Base-by-base conservation (phyloP, 192 early-diverging fungal genomes). In the Rhizophagus clarus region DNA sequence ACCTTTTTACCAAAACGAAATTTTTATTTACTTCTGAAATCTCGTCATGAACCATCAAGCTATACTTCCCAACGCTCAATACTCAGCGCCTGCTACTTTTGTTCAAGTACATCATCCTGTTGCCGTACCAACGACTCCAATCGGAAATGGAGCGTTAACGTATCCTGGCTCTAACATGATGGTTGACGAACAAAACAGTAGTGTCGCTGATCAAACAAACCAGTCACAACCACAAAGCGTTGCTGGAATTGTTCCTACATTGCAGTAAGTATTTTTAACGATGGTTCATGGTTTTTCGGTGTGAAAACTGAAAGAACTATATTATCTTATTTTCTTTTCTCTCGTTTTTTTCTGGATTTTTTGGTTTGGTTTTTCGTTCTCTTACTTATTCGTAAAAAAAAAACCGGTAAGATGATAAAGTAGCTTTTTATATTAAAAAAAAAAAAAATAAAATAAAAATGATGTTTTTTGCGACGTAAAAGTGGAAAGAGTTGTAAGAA, bases 201-300 rank as follows among this genome's bases (percentile, higher is more conserved):
- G 56, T 17, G 24, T 29, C 7, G 56, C n/a, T 5, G 73, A 75
- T 31, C 22, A 61, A 61, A 17, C 17, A n/a, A 66, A 29, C 24
- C 73, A 60, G 22, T 61, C 79, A 76, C 26, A 85, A 87, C 40
- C 84, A 76, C 47, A 83, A 86, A 79, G 81, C 79, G 88, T 88
- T 72, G 86, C 88, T 51, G 90, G 90, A 63, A 89, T 91, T 56
- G 85, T 86, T 29, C 90, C 90, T n/a, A 89, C 84, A 15, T 81
- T 91, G 68, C 90, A 91, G 90, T 91, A 89, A 91, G 90, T 88
- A 71, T 61, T 60, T 37, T 56, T 8, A 7, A 32, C 34, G 6
- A 20, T 60, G 20, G 11, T 51, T 2, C 15, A 62, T 61, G 26
- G 42, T 61, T 77, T 29, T 71, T 79, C 62, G 42, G 51, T 6